phyloP scores from a whole-genome alignment of 1,284 basidiomycete genomes.

The Leccinum huronense region DNA sequence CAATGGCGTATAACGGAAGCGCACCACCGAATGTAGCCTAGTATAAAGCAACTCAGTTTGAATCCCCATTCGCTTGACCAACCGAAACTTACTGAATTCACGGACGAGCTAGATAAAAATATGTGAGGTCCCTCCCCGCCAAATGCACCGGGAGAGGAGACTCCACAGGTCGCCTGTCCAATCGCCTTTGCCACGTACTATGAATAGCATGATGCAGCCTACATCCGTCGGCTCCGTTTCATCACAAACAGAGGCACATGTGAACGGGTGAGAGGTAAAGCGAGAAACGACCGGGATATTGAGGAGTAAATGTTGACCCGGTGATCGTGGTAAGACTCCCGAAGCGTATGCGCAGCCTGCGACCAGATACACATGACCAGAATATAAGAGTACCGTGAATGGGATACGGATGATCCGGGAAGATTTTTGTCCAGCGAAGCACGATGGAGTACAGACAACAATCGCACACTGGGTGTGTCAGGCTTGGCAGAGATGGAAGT shows the following conservation, averaged over 20 bases:
- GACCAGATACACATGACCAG: slow-evolving; percentile 81
- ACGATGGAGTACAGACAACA: not conserved
- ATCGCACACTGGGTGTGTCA: not conserved
- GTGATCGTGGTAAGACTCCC: slow-evolving; percentile 63
- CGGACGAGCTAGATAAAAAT: slow-evolving; percentile 79
- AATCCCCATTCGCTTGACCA: not conserved
- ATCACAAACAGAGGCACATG: slow-evolving; percentile 69
- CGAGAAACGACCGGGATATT: slow-evolving; percentile 68
- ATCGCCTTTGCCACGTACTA: slow-evolving; percentile 75
- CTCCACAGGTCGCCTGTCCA: slow-evolving; percentile 79
- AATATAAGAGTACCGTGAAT: slow-evolving; percentile 32
- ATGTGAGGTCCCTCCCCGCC: slow-evolving; percentile 50
- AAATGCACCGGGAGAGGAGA: slow-evolving; percentile 43
- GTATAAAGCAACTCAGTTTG: slow-evolving; percentile 2
- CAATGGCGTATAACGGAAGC: slow-evolving; percentile 70
- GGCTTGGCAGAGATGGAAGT: not conserved
- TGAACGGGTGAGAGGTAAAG: slow-evolving; percentile 80
- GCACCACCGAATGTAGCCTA: slow-evolving; percentile 84
- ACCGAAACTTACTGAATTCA: slow-evolving; percentile 65
- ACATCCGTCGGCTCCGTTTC: slow-evolving; percentile 43
- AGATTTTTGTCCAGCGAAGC: slow-evolving; percentile 4
- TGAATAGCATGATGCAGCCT: slow-evolving; percentile 64
- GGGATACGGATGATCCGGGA: slow-evolving; percentile 4
- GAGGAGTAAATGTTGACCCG: slow-evolving; percentile 80
- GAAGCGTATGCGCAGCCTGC: slow-evolving; percentile 73